Conservation (phyloP, 225 moss, liverwort and hornwort species). For the Physcomitrellopsis africana region DNA sequence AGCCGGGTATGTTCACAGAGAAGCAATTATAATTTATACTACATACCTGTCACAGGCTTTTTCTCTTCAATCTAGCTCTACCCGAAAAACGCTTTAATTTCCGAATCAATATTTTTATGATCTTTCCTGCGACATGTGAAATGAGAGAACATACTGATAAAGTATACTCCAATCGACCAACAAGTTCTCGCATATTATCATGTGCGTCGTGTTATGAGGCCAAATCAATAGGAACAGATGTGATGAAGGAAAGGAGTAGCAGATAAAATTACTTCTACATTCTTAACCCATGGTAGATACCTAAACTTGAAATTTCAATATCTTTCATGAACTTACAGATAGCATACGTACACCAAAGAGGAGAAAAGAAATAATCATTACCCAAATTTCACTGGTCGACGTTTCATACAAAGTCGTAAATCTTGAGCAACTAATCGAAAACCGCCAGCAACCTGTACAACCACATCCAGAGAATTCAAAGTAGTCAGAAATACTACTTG, state of each 20-base stretch:
- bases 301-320: background rate
- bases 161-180: background rate
- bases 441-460: conserved; percentile 81
- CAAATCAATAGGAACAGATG: too few relatives aligned
- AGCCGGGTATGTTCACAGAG: background rate
- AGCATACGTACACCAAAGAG: too few relatives aligned
- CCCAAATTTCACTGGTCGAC: conserved; percentile 96
- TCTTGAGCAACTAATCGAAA: conserved; percentile 92
- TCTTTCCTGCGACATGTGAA: conserved; percentile 73
- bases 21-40: background rate
- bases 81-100: conserved; percentile 82
- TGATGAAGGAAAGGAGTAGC: background rate
- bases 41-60: conserved; percentile 60
- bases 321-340: too few relatives aligned
- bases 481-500: background rate
- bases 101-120: conserved; percentile 82
- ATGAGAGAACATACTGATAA: conserved; percentile 25
- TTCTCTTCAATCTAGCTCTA: conserved; percentile 72
- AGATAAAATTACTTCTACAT: background rate
- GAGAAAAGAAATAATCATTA: conserved; percentile 36
- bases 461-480: background rate
- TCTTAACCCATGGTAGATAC: background rate
- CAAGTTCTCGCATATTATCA: too few relatives aligned
- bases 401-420: conserved; percentile 69
- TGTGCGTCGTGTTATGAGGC: too few relatives aligned